A percentile compares a stretch with the other conserved stretches of the same genome.
These are phyloP conservation scores for Nothopassalora personata DNA, from an alignment of 2,329 filamentous ascomycete species.

Conservation along the genomic window DNA sequence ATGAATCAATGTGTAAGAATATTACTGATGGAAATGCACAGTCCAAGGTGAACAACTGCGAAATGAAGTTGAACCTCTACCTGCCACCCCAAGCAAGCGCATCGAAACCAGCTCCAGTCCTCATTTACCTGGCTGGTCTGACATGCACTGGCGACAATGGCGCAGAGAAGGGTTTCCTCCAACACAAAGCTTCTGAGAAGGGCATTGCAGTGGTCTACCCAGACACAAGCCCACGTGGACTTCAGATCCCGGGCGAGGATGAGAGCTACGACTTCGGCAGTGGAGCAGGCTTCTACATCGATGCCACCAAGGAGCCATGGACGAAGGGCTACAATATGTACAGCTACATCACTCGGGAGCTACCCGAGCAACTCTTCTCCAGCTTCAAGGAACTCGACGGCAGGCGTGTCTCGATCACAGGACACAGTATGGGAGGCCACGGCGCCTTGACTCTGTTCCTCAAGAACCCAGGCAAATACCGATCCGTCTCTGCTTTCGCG, in stretches of 20 bases:
- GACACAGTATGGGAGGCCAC: conserved; percentile 96
- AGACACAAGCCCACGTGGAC: conserved; percentile 84
- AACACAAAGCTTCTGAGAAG: conserved; percentile 69
- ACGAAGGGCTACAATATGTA: conserved; percentile 85
- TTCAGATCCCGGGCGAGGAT: conserved; percentile 75
- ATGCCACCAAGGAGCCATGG: conserved; percentile 74
- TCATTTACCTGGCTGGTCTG: conserved; percentile 89
- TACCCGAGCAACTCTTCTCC: conserved; percentile 70
- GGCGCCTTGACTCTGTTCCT: conserved; percentile 89
- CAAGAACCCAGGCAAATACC: conserved; percentile 85
- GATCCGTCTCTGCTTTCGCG: conserved; percentile 23
- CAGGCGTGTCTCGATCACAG: conserved; percentile 71
- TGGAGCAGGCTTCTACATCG: conserved; percentile 90
- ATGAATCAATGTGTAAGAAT: background rate
- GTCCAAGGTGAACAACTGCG: conserved; percentile 70
- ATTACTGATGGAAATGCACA: conserved; percentile 30
- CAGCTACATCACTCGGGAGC: conserved; percentile 80
- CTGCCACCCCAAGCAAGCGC: conserved; percentile 66
- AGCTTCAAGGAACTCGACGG: conserved; percentile 67
- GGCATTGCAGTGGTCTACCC: conserved; percentile 92
- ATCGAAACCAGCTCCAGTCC: conserved; percentile 66
- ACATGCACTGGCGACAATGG: conserved; percentile 87
- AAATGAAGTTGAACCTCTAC: conserved; percentile 91
- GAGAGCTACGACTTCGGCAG: conserved; percentile 87
- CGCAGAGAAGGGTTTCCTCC: conserved; percentile 81